Base-by-base conservation (phyloP, 352 stramenopile species). In the Plasmopara muralis region DNA sequence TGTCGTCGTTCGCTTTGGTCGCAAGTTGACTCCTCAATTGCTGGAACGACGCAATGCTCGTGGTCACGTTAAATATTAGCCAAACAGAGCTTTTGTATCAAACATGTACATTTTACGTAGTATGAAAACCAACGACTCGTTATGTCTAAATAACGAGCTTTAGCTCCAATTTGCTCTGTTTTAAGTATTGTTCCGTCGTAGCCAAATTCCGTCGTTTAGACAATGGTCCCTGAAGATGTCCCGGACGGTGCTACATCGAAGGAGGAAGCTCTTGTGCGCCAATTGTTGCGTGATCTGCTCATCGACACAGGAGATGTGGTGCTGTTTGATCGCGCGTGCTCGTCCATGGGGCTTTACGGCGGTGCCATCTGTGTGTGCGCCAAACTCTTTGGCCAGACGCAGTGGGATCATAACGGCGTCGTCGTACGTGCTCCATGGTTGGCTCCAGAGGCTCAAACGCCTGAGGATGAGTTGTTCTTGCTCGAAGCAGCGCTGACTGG, bases 381-480 rank as follows among this genome's bases (percentile, higher is more conserved):
- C 43, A 94, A 94, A 61, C 69, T 91, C 42, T 87, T 91, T 41
- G 82, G 82, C 12, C 64, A 77, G 38, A 93, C 84, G 37, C 79
- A 77, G 30, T 94, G 81, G 79, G 84, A 94, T 62, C 84, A 93
- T 66, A 94, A 89, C 56, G 84, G 84, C 40, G 77, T 92, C 16
- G 71, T 94, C 28, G 53, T 91, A 12, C 74, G 78, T 9, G 74
- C 70, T 14, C 74, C 68, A 1, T 50, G 59, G 5, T 47, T 65
- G 15, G 49, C 46, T 6, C 50, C 52, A 20, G 37, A 58, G 8
- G 48, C 60, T 9, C 6, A 50, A 12, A 55, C 37, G 4, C 53
- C 42, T 45, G 60, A 72, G 16, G 65, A 71, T 14, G 65, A 87
- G 52, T 62, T 92, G 28, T 75, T 87, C 16, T 64, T 94, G 30